Evolutionary conservation across 2,329 filamentous ascomycete species (phyloP).

Genomic region (Cercospora sp.): DNA sequence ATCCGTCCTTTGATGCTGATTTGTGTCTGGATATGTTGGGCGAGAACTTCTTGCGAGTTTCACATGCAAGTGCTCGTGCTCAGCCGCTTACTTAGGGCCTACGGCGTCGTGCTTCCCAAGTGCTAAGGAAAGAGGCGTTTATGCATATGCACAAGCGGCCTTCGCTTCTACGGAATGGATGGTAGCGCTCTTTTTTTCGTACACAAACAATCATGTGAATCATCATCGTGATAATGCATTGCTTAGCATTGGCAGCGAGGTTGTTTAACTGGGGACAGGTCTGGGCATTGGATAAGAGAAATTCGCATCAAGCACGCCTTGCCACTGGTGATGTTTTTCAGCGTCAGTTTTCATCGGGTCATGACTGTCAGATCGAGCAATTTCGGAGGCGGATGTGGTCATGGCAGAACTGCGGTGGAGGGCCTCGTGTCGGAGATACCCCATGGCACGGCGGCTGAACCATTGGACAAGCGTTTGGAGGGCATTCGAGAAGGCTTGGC

Average conservation of each 20-base stretch:
- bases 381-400: not conserved
- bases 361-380: not conserved
- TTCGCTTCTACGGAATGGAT: not conserved
- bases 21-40: too few species aligned
- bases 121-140: not conserved
- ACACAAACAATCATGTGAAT: not conserved
- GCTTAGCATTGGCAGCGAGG: not conserved
- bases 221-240: not conserved
- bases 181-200: not conserved
- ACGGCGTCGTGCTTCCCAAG: not conserved
- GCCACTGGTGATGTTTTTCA: not conserved
- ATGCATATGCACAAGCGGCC: not conserved
- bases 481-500: slow-evolving; percentile 2
- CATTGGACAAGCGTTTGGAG: not conserved
- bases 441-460: not conserved
- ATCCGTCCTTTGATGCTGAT: not conserved
- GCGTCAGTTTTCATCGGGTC: not conserved
- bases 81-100: not conserved
- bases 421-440: not conserved
- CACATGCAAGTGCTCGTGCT: not conserved
- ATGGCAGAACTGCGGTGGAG: not conserved
- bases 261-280: not conserved
- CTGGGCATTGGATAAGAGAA: not conserved
- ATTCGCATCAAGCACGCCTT: not conserved
- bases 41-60: not conserved